Conservation (phyloP, 371 early-diverging fungal species). For the Mortierella sp. region DNA sequence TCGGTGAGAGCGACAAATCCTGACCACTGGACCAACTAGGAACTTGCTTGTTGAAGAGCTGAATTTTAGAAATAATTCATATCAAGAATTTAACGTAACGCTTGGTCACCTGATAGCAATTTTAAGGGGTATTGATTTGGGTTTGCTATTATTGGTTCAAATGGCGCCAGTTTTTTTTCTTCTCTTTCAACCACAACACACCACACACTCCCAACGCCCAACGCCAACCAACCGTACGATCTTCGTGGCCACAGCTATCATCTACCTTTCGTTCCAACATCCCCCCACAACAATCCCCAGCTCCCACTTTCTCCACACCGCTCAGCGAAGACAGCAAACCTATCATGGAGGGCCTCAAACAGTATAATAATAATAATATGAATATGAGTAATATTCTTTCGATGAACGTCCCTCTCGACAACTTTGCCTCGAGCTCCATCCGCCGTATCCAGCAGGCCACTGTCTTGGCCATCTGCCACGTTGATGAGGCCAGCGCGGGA, state of each 20-base stretch:
- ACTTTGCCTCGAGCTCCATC: slow-evolving; percentile 41
- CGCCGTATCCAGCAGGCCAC: slow-evolving; percentile 26
- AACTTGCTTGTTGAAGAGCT: background rate
- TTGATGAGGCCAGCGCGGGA: slow-evolving; percentile 44
- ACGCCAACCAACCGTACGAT: background rate
- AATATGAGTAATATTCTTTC: slow-evolving; percentile 25
- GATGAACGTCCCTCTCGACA: slow-evolving; percentile 46
- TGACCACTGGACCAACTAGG: slow-evolving; percentile 59
- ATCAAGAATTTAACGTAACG: no score
- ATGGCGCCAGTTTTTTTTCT: background rate
- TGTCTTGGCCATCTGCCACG: slow-evolving; percentile 51
- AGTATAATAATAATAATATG: slow-evolving; percentile 42
- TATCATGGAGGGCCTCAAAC: slow-evolving; percentile 58
- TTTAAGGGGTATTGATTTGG: background rate
- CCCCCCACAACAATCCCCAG: slow-evolving; percentile 10
- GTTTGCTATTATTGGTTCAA: background rate
- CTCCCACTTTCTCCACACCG: slow-evolving; percentile 49
- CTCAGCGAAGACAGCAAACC: slow-evolving; percentile 58
- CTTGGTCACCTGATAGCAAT: no score
- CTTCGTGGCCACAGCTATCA: background rate
- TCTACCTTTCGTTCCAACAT: background rate
- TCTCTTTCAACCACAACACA: background rate
- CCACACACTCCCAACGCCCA: background rate
- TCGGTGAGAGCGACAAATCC: slow-evolving; percentile 62
- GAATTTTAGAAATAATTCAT: background rate